Base-by-base conservation (phyloP, 495 filamentous ascomycete species). In the Achaetomiella virescens region DNA sequence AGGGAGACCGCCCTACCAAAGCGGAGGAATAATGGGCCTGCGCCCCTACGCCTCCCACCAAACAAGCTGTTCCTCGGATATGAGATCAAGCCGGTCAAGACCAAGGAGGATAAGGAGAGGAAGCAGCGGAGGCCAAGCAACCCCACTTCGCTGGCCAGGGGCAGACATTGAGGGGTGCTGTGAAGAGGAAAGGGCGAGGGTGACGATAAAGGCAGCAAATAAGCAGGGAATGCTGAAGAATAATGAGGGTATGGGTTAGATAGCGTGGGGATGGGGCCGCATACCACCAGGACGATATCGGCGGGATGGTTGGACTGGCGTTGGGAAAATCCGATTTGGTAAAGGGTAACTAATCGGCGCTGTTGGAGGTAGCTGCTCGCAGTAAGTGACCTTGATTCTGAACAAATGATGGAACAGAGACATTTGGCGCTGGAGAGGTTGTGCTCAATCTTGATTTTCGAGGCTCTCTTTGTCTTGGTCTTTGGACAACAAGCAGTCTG, bases 31-130 rank as follows among this genome's bases (percentile, higher is more conserved):
- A 91, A 93, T 63, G 80, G 91, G 3, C 91, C 92, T 0, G 87
- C 92, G 64, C 93, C 93, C 2, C 77, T 98, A 9, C 81, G 93
- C 20, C 71, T 98, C 48, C 83, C 90, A 2, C 87, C 85, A 0
- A 91, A 92, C 54, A 92, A 96, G 65, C 75, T 98, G 7, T 98
- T 98, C 75, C 93, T 98, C 60, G 93, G 93, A 11, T 98, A 97
- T 63, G 84, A 93, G 57, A 79, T 96, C 67, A 92, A 86, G 64
- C 91, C 91, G 0, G 79, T 91, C 18, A 89, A 87, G 75, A 89
- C 89, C 40, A 84, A 85, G 20, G 88, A 84, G 25, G 88, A 89
- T 54, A 81, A 85, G 49, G 85, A 82, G 20, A 75, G 78, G 51
- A 82, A 47, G 80, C 81, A 27, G 82, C 84, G 42, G 75, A 80